Base-by-base conservation (phyloP, 1,139 yeast genomes). In the Nakaseomyces sp. region DNA sequence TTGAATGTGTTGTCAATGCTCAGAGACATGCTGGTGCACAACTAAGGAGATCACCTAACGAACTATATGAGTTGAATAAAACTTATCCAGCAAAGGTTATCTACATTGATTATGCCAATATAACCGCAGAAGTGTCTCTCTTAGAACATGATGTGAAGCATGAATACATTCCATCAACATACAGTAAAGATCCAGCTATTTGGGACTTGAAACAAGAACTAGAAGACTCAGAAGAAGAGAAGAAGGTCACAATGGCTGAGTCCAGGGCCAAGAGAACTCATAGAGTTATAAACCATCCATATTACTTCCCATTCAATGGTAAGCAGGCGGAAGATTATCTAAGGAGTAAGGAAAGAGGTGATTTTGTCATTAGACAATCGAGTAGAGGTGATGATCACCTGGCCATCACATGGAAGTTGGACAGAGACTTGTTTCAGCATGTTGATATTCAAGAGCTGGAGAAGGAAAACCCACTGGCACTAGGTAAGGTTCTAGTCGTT, bases 321-420 rank as follows among this genome's bases (percentile, higher is more conserved):
- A 74, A 73, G 49, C 96, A 91, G 67, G 97, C 99, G 0, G 97
- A 91, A 64, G 95, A 86, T 56, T 89, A 74, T 56, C 72, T 91
- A 58, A 96, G 96, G 10, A 85, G 95, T 13, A 77, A 84, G 63
- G 77, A 81, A 40, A 81, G 89, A 48, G 99, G 99, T 42, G 96
- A 87, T 56, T 77, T 88, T 67, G 95, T 93, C 26, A 86, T 91
- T 46, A 77, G 99, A 54, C 98, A 97, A 9, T 88, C 96, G 1
- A 86, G 95, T 6, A 79, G 81, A 50, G 98, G 98, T 29, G 73
- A 77, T 37, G 84, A 86, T 52, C 96, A 79, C 63, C 73, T 91
- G 55, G 89, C 96, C 2, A 83, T 89, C 33, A 91, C 99, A 0
- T 91, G 98, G 97, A 91, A 91, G 62, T 89, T 93, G 32, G 91